Conservation (phyloP, 2,329 filamentous ascomycete genomes). For the Aspergillus chevalieri region DNA sequence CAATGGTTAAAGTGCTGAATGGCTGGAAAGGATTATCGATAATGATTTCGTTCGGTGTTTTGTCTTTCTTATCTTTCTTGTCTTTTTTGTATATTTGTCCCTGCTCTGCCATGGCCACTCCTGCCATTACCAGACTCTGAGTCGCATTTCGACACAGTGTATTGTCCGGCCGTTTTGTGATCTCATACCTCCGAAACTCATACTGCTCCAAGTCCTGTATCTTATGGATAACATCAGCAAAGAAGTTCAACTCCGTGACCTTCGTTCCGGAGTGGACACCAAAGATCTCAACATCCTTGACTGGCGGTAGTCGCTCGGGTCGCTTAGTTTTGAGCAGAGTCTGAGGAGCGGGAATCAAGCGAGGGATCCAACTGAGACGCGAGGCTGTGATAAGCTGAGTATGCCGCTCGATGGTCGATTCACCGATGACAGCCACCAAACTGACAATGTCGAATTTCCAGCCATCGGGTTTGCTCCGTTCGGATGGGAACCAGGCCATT, state of each 20-base stretch:
- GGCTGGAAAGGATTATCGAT: conserved; percentile 21
- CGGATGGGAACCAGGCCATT: conserved; percentile 7
- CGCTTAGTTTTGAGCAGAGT: conserved; percentile 53
- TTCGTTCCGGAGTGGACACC: conserved; percentile 53
- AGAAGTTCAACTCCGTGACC: conserved; percentile 55
- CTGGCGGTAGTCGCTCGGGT: conserved; percentile 51
- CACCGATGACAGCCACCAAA: conserved; percentile 57
- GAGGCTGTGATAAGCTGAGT: conserved; percentile 55
- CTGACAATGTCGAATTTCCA: conserved; percentile 59
- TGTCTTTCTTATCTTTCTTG: not conserved
- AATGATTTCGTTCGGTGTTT: too few relatives aligned
- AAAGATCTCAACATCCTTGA: conserved; percentile 47
- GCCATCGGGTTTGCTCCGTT: conserved; percentile 2
- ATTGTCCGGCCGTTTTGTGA: conserved; percentile 1
- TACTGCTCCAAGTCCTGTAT: conserved; percentile 4
- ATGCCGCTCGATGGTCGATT: conserved; percentile 54
- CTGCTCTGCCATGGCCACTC: too few relatives aligned
- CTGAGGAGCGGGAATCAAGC: conserved; percentile 57
- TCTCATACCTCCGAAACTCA: conserved; percentile 7
- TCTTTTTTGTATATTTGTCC: not conserved
- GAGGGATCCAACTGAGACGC: conserved; percentile 51
- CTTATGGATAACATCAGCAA: conserved; percentile 56
- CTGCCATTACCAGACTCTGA: too few relatives aligned
- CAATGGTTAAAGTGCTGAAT: conserved; percentile 50
- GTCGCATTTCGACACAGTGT: too few relatives aligned